These are phyloP conservation scores for Parastagonospora avenae DNA, from an alignment of 2,329 filamentous ascomycete genomes.

Conservation along the genomic window DNA sequence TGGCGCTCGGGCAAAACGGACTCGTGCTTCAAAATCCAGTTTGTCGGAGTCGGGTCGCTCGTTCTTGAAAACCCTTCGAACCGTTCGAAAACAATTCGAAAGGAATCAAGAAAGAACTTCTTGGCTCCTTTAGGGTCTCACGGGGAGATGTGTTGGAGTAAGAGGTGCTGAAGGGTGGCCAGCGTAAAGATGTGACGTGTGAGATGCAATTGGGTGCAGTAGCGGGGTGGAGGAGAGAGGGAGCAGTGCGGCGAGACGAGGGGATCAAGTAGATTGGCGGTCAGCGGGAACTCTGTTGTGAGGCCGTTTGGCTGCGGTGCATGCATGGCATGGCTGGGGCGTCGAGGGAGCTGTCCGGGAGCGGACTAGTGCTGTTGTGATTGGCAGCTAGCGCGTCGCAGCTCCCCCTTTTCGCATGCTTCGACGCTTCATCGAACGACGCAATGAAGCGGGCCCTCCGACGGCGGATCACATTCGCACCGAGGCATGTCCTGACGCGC, in stretches of 20 bases:
- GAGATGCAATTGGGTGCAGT: slow-evolving; percentile 47
- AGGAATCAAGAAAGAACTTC: slow-evolving; percentile 68
- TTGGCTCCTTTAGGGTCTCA: slow-evolving; percentile 49
- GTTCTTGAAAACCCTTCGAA: slow-evolving; percentile 72
- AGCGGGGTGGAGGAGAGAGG: slow-evolving; percentile 45
- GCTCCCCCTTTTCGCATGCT: slow-evolving; percentile 24
- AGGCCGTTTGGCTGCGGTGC: slow-evolving; percentile 24
- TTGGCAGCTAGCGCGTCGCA: slow-evolving; percentile 27
- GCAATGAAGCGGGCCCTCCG: background rate
- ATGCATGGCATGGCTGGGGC: slow-evolving; percentile 25
- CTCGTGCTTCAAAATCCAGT: slow-evolving; percentile 99
- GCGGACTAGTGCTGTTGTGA: slow-evolving; percentile 25
- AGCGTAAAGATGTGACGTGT: slow-evolving; percentile 38
- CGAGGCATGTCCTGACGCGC: slow-evolving; percentile 32
- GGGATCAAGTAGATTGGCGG: slow-evolving; percentile 44
- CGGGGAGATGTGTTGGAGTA: slow-evolving; percentile 28
- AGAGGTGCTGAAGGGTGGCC: slow-evolving; percentile 31
- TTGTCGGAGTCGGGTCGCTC: slow-evolving; percentile 82
- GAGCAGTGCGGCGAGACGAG: slow-evolving; percentile 36
- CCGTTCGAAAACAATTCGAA: slow-evolving; percentile 60
- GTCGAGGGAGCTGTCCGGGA: slow-evolving; percentile 29
- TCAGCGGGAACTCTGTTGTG: slow-evolving; percentile 34
- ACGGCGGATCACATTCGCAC: slow-evolving; percentile 12
- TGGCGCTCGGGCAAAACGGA: slow-evolving; percentile 53
- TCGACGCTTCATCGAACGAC: background rate